Evolutionary conservation across 768 basidiomycete genomes (phyloP).

Genomic region (Agrocybe pediades): DNA sequence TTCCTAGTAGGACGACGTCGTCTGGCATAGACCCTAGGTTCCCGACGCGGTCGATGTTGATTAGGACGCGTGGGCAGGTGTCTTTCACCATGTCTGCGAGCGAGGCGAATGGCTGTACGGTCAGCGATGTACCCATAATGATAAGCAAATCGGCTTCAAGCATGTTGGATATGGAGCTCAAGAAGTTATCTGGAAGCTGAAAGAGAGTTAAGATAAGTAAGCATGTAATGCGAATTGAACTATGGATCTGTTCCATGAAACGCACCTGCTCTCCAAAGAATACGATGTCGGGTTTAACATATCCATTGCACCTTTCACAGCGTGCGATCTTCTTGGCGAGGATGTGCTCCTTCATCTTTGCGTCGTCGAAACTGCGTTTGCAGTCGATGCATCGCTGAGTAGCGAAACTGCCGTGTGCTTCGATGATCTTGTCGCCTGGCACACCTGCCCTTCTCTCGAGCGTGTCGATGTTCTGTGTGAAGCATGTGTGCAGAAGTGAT

Average conservation of each 20-base stretch:
- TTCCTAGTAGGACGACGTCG: constrained; percentile 67
- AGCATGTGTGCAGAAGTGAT: constrained; percentile 70
- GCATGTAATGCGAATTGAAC: not conserved
- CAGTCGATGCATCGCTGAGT: constrained; percentile 84
- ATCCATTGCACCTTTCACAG: constrained; percentile 67
- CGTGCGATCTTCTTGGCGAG: constrained; percentile 63
- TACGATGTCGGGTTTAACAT: constrained; percentile 93
- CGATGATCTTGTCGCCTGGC: constrained; percentile 72
- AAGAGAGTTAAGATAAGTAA: not conserved
- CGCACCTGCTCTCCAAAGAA: constrained; percentile 85
- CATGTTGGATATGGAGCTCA: constrained; percentile 53
- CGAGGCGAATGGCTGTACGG: constrained; percentile 85
- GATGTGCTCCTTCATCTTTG: constrained; percentile 68
- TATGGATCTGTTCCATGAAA: constrained; percentile 6
- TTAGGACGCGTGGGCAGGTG: constrained; percentile 77
- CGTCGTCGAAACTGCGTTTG: constrained; percentile 53
- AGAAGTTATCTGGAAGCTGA: constrained; percentile 77
- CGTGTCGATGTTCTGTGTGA: constrained; percentile 93
- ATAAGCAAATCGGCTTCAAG: constrained; percentile 81
- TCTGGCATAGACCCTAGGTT: constrained; percentile 52
- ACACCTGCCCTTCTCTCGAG: constrained; percentile 86
- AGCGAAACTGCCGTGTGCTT: constrained; percentile 97
- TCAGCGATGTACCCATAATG: constrained; percentile 88
- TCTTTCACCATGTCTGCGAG: constrained; percentile 59
- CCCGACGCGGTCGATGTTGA: constrained; percentile 86